Evolutionary conservation across 2,329 filamentous ascomycete species (phyloP).

Genomic region (Hawksworthiomyces lignivorus): DNA sequence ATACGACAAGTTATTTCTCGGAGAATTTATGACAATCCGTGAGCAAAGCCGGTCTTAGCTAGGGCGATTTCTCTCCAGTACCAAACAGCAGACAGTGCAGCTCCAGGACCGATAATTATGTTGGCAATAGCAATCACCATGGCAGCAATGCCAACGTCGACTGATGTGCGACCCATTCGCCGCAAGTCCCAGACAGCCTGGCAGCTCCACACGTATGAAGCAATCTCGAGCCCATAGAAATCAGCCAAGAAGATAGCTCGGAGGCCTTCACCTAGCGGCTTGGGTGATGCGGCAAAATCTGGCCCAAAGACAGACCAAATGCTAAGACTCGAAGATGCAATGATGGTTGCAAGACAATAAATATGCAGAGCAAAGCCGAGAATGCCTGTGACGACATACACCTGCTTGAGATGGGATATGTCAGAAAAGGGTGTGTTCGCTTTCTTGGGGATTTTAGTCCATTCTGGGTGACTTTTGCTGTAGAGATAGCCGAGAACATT

Average conservation of each 20-base stretch:
- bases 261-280: conserved; percentile 7
- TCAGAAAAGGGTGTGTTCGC: conserved; percentile 4
- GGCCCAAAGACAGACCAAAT: conserved; percentile 1
- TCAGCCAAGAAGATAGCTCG: conserved; percentile 6
- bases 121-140: conserved; percentile 2
- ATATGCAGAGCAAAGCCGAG: conserved; percentile 3
- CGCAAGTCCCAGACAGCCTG: conserved; percentile 9
- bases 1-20: neutral
- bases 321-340: neutral
- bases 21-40: neutral
- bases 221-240: conserved; percentile 4
- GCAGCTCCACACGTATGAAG: conserved; percentile 3
- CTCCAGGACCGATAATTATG: conserved; percentile 5
- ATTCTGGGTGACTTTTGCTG: neutral
- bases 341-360: neutral
- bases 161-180: conserved; percentile 3
- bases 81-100: conserved; percentile 9
- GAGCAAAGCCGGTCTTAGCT: conserved; percentile 6
- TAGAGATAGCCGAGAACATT: conserved; percentile 2
- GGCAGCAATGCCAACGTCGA: neutral
- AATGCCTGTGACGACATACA: conserved; percentile 5
- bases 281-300: conserved; percentile 2
- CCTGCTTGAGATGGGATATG: conserved; percentile 1
- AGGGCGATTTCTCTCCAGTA: conserved; percentile 9
- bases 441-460: neutral